phyloP scores from a whole-genome alignment of 2,329 filamentous ascomycete species.

The Aureobasidium sp. region DNA sequence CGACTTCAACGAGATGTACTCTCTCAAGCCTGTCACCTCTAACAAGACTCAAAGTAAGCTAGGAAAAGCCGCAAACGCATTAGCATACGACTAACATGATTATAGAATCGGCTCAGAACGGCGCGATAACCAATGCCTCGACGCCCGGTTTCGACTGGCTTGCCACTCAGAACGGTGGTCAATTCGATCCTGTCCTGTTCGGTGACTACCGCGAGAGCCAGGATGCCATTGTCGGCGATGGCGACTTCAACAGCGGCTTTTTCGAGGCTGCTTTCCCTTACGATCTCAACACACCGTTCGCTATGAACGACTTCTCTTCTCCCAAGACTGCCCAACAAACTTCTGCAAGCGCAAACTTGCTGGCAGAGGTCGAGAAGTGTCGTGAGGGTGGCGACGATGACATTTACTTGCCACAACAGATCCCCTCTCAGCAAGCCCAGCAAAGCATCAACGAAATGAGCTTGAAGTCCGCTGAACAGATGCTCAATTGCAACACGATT shows the following conservation, averaged over 20 bases:
- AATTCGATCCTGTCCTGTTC: slow-evolving; percentile 88
- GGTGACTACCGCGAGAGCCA: slow-evolving; percentile 88
- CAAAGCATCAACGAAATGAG: slow-evolving; percentile 12
- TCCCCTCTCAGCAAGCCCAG: neutral
- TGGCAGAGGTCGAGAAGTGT: slow-evolving; percentile 69
- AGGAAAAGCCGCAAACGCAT: neutral
- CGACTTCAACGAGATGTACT: slow-evolving; percentile 14
- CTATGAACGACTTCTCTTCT: slow-evolving; percentile 43
- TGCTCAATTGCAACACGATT: slow-evolving; percentile 82
- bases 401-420: slow-evolving; percentile 19
- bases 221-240: slow-evolving; percentile 64
- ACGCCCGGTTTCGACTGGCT: slow-evolving; percentile 60
- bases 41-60: slow-evolving; percentile 12
- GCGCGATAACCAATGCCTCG: neutral
- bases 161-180: slow-evolving; percentile 70
- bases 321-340: slow-evolving; percentile 25
- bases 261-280: slow-evolving; percentile 54
- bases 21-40: slow-evolving; percentile 10
- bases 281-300: slow-evolving; percentile 73
- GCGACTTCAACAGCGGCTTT: slow-evolving; percentile 65
- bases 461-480: slow-evolving; percentile 44
- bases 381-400: slow-evolving; percentile 63
- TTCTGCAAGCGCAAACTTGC: slow-evolving; percentile 48
- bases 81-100: neutral
- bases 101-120: slow-evolving; percentile 7